Evolutionary conservation across 257 asterid genomes (phyloP).

Genomic region (Solanum chilense): DNA sequence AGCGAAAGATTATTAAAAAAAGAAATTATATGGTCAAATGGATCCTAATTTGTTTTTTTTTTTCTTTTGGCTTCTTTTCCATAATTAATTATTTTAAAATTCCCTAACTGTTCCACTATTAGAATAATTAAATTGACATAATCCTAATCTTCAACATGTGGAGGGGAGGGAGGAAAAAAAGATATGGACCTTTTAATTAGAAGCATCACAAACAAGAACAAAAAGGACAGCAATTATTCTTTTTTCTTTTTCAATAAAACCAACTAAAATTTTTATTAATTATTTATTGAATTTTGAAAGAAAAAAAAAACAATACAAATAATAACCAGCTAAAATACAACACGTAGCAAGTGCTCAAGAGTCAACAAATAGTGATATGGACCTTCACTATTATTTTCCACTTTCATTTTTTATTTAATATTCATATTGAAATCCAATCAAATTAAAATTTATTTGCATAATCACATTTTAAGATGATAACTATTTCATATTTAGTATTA

Average conservation of each 20-base stretch:
- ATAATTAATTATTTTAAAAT: background rate
- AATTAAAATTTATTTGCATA: background rate
- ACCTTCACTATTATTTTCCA: background rate
- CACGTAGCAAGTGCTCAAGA: background rate
- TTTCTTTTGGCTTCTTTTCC: background rate
- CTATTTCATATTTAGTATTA: background rate
- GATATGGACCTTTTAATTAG: background rate
- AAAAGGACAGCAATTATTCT: background rate
- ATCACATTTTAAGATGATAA: background rate
- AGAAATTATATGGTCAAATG: background rate
- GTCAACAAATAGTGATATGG: background rate
- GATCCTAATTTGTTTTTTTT: background rate
- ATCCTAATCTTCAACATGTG: background rate
- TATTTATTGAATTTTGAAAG: background rate
- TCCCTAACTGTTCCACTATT: background rate
- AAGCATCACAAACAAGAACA: background rate
- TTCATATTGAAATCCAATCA: background rate
- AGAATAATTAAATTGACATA: background rate
- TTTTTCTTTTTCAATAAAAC: background rate
- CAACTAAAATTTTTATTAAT: background rate
- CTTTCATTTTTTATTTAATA: background rate
- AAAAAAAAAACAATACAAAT: background rate
- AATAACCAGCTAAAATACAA: background rate
- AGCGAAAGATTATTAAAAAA: background rate
- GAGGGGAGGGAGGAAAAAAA: background rate